These are phyloP conservation scores for Mrakia gelida DNA, from an alignment of 768 basidiomycete genomes.

Conservation along the genomic window DNA sequence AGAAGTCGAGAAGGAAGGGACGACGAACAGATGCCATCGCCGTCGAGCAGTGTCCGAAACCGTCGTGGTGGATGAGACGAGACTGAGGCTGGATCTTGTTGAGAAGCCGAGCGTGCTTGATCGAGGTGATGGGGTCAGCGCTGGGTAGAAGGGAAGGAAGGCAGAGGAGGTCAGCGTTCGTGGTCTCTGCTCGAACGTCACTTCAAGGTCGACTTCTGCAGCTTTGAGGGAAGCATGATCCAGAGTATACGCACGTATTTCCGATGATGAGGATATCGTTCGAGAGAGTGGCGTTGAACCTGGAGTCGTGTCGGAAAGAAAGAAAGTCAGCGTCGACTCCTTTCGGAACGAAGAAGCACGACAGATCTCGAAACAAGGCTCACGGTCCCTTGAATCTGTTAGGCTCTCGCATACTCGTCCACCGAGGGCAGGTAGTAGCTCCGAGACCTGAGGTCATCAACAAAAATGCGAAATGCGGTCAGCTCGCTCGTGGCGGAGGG, in stretches of 20 bases:
- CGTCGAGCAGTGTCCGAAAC: constrained; percentile 28
- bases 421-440: constrained; percentile 14
- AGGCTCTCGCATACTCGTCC: constrained; percentile 22
- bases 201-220: too few relatives aligned
- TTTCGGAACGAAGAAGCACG: too few relatives aligned
- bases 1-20: too few relatives aligned
- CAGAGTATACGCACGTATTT: neutral
- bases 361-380: neutral
- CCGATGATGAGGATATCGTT: constrained; percentile 26
- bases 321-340: neutral
- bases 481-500: neutral
- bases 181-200: neutral
- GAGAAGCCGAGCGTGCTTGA: constrained; percentile 15
- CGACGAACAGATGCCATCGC: constrained; percentile 19
- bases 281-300: constrained; percentile 22
- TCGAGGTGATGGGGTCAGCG: constrained; percentile 20
- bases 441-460: neutral
- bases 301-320: neutral
- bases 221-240: neutral
- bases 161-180: neutral
- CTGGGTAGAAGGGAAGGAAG: neutral
- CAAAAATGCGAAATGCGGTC: neutral
- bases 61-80: constrained; percentile 23
- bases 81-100: constrained; percentile 23
- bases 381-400: constrained; percentile 20